These are phyloP conservation scores for Digitaria exilis DNA, from an alignment of 202 grass and related monocot genomes.

Conservation along the genomic window DNA sequence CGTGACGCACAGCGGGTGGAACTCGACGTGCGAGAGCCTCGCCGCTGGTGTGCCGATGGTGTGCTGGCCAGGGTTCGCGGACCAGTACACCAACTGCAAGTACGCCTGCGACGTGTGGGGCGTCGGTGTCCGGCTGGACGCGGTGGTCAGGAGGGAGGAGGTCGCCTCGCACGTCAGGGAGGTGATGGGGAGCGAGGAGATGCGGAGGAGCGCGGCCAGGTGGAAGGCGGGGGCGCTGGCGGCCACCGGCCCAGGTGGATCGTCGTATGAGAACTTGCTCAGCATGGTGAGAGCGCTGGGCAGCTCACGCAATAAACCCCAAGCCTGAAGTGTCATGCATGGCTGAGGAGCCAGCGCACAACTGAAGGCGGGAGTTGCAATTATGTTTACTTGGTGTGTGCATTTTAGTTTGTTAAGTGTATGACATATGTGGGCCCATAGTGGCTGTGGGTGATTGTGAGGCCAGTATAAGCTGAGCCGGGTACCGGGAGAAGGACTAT, in stretches of 20 bases:
- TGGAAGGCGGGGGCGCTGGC: neutral
- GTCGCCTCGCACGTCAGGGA: neutral
- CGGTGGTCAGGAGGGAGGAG: constrained; percentile 29
- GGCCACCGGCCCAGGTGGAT: neutral
- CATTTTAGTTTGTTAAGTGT: no score
- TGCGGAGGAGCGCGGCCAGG: neutral
- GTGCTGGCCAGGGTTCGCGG: constrained; percentile 47
- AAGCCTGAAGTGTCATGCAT: no score
- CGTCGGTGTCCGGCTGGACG: constrained; percentile 25
- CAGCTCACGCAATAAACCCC: neutral
- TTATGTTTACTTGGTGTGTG: no score
- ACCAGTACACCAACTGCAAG: constrained; percentile 48
- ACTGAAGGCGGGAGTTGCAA: no score
- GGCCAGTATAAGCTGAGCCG: no score
- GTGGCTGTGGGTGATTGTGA: no score
- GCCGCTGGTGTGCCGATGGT: constrained; percentile 41
- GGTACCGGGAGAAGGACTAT: no score
- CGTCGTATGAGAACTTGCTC: neutral
- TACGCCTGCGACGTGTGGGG: constrained; percentile 52
- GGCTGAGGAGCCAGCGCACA: no score
- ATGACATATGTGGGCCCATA: no score
- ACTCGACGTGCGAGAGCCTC: constrained; percentile 35
- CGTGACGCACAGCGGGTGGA: constrained; percentile 47
- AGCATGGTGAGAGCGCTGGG: neutral
- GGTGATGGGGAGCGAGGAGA: constrained; percentile 1